Base-by-base conservation (phyloP, 1,139 yeast genomes). In the Taiozyma sp. region DNA sequence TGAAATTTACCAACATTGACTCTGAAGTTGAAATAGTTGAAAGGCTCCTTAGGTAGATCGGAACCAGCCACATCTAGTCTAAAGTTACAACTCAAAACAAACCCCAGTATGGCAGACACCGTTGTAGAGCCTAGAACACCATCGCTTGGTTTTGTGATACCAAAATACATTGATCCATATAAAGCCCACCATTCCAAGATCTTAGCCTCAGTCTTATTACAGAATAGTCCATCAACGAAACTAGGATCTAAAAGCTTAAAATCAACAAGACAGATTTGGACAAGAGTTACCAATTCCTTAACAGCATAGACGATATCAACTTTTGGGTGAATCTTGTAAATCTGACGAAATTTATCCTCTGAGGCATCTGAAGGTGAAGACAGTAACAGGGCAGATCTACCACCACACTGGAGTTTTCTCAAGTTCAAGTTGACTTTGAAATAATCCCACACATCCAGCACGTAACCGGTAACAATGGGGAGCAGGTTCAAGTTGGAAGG, bases 21-120 rank as follows among this genome's bases (percentile, higher is more conserved):
- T 75, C 80, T 73, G 58, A 83, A 83, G 53, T 77, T 78, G 51
- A 83, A 86, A 52, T 83, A 83, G 60, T 89, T 96, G 65, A 86
- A 84, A 0, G 96, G 92, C 64, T 92, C 98, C 63, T 90, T 91
- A 0, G 96, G 92, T 3, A 86, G 83, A 56, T 84, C 88, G 56
- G 90, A 82, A 32, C 87, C 87, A 2, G 89, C 85, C n/a, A 83
- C 71, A 43, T 86, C 77, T 43, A 92, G 66, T 52, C 96, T 77
- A 51, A 85, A 74, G 54, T 84, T 79, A 43, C 87, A 76, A 55
- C 91, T 83, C 24, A 86, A 68, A 0, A 87, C 78, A 61, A 87
- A 77, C 50, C 96, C 90, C 8, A 89, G 66, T 3, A 84, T 66
- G 0, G 84, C 83, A 0, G 76, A 54, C 8, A 70, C 65, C 0